A percentile compares a stretch with the other conserved stretches of the same genome.
Conservation (phyloP, 1,284 basidiomycete genomes). For the Sphaerobolus stellatus region DNA sequence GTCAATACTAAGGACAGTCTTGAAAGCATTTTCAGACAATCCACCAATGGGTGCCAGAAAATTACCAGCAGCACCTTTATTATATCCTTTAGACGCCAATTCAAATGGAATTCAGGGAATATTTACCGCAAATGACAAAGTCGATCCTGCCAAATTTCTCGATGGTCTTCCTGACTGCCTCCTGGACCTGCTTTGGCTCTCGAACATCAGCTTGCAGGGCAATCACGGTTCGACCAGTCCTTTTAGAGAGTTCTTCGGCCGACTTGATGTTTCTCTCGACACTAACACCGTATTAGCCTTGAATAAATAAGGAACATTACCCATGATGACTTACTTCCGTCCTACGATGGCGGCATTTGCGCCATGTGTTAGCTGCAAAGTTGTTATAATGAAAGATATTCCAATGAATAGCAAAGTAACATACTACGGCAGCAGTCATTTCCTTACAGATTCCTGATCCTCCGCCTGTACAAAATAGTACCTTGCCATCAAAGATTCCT, state of each 20-base stretch:
- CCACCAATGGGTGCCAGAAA: constrained; percentile 82
- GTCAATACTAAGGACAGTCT: constrained; percentile 93
- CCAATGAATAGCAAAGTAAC: constrained; percentile 25
- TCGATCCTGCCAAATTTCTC: constrained; percentile 86
- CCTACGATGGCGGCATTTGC: constrained; percentile 82
- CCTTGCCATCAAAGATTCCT: constrained; percentile 89
- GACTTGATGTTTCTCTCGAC: constrained; percentile 73
- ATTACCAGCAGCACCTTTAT: constrained; percentile 86
- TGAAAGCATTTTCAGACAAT: constrained; percentile 86
- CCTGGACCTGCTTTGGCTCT: constrained; percentile 67
- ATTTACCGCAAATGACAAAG: constrained; percentile 88
- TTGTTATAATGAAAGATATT: not conserved
- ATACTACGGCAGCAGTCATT: constrained; percentile 80
- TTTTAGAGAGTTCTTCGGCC: constrained; percentile 68
- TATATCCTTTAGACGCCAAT: too few species aligned
- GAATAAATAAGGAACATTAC: not conserved
- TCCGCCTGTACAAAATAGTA: constrained; percentile 90
- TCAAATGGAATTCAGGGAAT: too few species aligned
- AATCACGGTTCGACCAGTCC: constrained; percentile 73
- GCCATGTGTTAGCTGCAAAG: constrained; percentile 79
- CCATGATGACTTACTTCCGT: constrained; percentile 63
- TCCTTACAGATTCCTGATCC: constrained; percentile 90
- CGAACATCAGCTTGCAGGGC: constrained; percentile 84
- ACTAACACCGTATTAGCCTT: constrained; percentile 37
- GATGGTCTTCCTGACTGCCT: constrained; percentile 76